Evolutionary conservation across 2,329 filamentous ascomycete genomes (phyloP).

Genomic region (Parascedosporium putredinis): DNA sequence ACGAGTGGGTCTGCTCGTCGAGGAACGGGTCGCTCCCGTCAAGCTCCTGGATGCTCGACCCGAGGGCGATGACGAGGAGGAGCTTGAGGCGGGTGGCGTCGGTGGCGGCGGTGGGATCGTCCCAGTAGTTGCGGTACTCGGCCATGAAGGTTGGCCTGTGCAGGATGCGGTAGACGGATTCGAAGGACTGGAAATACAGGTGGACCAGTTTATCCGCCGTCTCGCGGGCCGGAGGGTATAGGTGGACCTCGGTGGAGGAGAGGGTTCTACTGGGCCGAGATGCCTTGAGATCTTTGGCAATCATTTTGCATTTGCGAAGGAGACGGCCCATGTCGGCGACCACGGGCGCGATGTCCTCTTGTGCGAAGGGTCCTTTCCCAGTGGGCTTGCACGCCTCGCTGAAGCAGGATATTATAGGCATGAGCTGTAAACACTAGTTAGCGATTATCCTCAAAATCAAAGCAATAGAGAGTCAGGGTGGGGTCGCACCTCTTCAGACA

Average conservation of each 20-base stretch:
- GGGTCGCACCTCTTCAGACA: constrained; percentile 19
- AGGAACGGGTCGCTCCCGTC: constrained; percentile 13
- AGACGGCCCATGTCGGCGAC: constrained; percentile 18
- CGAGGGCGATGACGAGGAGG: constrained; percentile 29
- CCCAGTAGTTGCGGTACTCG: constrained; percentile 39
- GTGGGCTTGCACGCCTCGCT: background rate
- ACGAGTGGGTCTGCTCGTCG: constrained; percentile 23
- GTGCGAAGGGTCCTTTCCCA: background rate
- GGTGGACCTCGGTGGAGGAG: constrained; percentile 12
- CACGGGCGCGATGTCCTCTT: constrained; percentile 15
- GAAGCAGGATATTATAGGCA: background rate
- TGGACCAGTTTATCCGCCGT: constrained; percentile 28
- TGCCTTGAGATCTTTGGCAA: constrained; percentile 21
- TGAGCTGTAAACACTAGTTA: background rate
- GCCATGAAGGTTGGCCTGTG: constrained; percentile 41
- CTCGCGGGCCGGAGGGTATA: constrained; percentile 19
- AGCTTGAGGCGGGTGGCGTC: constrained; percentile 22
- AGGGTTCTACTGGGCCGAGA: constrained; percentile 23
- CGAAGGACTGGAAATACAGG: constrained; percentile 39
- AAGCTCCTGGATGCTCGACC: constrained; percentile 22
- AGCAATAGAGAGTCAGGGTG: too few species aligned
- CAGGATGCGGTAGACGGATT: constrained; percentile 39
- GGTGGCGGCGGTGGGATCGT: constrained; percentile 17
- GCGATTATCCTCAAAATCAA: too few species aligned
- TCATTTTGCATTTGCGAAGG: constrained; percentile 22